Conservation (phyloP, 2,329 filamentous ascomycete species). For the Fusarium caatingaense region DNA sequence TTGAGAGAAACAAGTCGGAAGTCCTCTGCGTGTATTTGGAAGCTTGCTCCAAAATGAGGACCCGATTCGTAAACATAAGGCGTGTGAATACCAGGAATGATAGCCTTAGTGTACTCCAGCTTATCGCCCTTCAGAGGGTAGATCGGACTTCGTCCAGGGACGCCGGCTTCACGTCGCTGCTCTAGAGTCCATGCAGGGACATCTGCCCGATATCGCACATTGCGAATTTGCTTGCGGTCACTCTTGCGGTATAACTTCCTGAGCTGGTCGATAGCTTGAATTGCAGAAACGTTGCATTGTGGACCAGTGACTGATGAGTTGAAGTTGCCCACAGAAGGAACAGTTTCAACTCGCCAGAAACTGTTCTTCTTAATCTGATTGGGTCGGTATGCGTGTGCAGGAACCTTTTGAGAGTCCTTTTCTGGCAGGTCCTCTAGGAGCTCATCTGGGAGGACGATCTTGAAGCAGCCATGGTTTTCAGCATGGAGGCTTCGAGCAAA, state of each 20-base stretch:
- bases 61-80: constrained; percentile 57
- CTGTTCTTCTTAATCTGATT: constrained; percentile 51
- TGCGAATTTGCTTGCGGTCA: constrained; percentile 52
- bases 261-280: constrained; percentile 49
- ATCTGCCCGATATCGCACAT: constrained; percentile 54
- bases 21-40: constrained; percentile 56
- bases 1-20: constrained; percentile 55
- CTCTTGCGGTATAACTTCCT: constrained; percentile 52
- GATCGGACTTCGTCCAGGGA: constrained; percentile 53
- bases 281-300: constrained; percentile 43
- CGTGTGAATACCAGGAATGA: constrained; percentile 56
- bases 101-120: constrained; percentile 52
- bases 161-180: constrained; percentile 52
- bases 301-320: constrained; percentile 41
- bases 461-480: constrained; percentile 53
- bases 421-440: constrained; percentile 49
- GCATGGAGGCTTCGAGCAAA: constrained; percentile 49
- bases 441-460: constrained; percentile 50
- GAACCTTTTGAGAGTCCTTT: constrained; percentile 46
- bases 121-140: constrained; percentile 54
- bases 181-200: constrained; percentile 54
- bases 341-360: constrained; percentile 53
- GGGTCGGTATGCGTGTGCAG: constrained; percentile 53
- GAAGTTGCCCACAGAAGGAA: constrained; percentile 50
- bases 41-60: constrained; percentile 53